These are phyloP conservation scores for Striga hermonthica DNA, from an alignment of 305 asterid genomes.

Conservation along the genomic window DNA sequence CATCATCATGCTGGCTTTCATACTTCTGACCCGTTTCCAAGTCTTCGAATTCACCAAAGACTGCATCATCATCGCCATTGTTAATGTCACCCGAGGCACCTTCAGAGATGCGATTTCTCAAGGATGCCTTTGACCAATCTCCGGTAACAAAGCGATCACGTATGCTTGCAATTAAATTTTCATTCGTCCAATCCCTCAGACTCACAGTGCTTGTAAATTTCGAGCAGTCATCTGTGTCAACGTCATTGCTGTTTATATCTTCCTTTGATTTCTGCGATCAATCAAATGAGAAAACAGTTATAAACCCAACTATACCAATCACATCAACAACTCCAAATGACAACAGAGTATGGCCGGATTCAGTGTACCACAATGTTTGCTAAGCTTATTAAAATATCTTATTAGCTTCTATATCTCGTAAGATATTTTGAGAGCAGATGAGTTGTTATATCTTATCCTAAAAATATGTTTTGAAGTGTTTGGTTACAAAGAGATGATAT, in stretches of 20 bases:
- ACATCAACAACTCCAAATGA: conserved; percentile 5
- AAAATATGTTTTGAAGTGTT: no score
- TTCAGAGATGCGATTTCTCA: conserved; percentile 51
- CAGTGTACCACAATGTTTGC: neutral
- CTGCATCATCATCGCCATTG: conserved; percentile 42
- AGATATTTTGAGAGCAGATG: no score
- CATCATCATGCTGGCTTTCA: conserved; percentile 40
- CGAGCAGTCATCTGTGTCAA: conserved; percentile 76
- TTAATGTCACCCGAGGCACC: conserved; percentile 40
- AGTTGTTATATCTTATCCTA: no score
- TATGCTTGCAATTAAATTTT: conserved; percentile 52
- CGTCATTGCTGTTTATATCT: conserved; percentile 43
- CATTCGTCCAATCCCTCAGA: conserved; percentile 56
- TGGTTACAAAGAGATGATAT: no score
- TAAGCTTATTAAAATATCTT: no score
- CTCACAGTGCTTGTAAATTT: conserved; percentile 46
- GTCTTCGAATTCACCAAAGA: conserved; percentile 88
- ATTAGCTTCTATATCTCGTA: no score
- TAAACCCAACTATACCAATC: conserved; percentile 1
- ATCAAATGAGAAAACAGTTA: conserved; percentile 33
- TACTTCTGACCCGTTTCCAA: conserved; percentile 85
- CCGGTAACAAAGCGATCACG: conserved; percentile 91
- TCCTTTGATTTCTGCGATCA: conserved; percentile 57
- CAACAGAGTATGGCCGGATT: conserved; percentile 3
- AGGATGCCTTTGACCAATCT: conserved; percentile 84